Evolutionary conservation across 2,329 filamentous ascomycete species (phyloP), one percentile per base, ranked within the genome.

Genomic region (Huntiella abstrusa): DNA sequence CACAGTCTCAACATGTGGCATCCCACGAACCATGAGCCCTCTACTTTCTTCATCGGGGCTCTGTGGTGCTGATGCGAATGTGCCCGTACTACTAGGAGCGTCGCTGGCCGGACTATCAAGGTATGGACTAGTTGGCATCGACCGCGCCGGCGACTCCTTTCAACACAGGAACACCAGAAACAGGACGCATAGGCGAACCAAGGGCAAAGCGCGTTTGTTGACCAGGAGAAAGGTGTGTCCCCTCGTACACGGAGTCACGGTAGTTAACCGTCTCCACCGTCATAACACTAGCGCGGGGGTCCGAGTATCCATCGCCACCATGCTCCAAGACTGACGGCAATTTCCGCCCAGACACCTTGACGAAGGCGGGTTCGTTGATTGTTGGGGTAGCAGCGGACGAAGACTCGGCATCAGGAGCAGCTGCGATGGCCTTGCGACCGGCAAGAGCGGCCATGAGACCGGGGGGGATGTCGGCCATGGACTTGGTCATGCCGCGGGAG

Each of bases 101-200:
- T n/a, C 12, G 11, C 34, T 36, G 5, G 5, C 34, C 13, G 41
- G 28, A 33, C 41, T 43, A 19, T 43, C 41, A 12, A 35, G 7
- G 22, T 43, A 43, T 77, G 72, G 41, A 11, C 28, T 43, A 13
- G 28, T 17, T 11, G 41, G 41, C 34, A 43, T 17, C 3, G 73
- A 76, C 46, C 75, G 69, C 13, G 71, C 75, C 12, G 78, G 78
- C n/a, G 77, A 73, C n/a, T 73, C 69, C 51, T 75, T n/a, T 67
- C 56, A 77, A 69, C 32, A 77, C 63, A n/a, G 71, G 68, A 3
- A 76, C 61, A 7, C 74, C 73, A 54, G 73, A 77, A 46, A 72
- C 67, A 28, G 71, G 71, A 40, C 72, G 66, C 70, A 76, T 76
- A 4, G 72, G 71, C 6, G 66, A 62, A 13, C 72, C 73, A 7